Evolutionary conservation across 305 asterid species (phyloP), one percentile per base, ranked within the genome.

Genomic region (Solanum hybrid): DNA sequence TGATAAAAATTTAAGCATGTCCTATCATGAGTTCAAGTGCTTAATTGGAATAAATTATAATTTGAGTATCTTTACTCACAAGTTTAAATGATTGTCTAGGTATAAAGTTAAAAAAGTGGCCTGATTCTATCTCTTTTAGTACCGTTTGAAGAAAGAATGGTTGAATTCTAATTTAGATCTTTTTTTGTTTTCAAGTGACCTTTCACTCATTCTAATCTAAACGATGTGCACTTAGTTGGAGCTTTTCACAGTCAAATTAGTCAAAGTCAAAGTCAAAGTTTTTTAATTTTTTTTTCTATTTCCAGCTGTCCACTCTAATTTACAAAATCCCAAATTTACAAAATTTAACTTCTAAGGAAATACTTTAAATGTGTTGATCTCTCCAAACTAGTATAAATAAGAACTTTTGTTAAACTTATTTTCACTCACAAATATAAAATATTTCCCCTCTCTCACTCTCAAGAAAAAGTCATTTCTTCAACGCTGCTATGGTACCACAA

Each of bases 401-500:
- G 1, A 13, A 26, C 6, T 6, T 6, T 26, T 5, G 20, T 71
- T 71, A 26, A 71, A 0, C 34, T 71, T 26, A 26, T 71, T 71
- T 72, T 71, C 78, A 71, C 20, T 71, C 34, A 60, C 78, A 71
- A 26, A 71, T 27, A 71, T 71, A 26, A 26, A 71, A 26, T 26
- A 26, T 71, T 71, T 71, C 34, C 34, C 77, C 71, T 60, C 32
- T 69, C 32, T 10, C 5, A 60, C 32, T 69, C 2, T 69, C 76
- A 24, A 69, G 76, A 69, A 69, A 60, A 60, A 60, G 17, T 9
- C 32, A 69, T 69, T 69, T 69, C 76, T 69, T 12, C 79, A 91
- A 91, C 91, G 94, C 96, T 90, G 89, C 94, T 17, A 96, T 95
- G 99, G 98, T 97, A 89, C 38, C 81, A 46, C 5, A 60, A 60